Base-by-base conservation (phyloP, 2,329 filamentous ascomycete genomes). In the Colletotrichum aenigma region DNA sequence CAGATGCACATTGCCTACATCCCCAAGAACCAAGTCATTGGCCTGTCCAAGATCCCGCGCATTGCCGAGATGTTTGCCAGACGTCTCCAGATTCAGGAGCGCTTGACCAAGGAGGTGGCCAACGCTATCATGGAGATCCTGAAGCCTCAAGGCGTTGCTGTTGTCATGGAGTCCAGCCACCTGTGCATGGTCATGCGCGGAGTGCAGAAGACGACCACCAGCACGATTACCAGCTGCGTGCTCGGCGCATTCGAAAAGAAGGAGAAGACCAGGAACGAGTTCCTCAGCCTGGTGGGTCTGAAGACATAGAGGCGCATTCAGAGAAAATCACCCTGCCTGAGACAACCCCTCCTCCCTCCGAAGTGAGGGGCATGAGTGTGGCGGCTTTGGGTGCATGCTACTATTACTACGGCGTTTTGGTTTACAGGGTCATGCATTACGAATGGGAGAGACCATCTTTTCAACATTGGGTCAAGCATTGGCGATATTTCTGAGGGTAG, bases 1-100 rank as follows among this genome's bases (percentile, higher is more conserved):
- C 79, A 97, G 95, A 98, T 99, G 95, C 97, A 99, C 86, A 98
- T 99, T 80, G 97, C 96, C 74, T 99, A 99, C 86, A 98, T 99
- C 78, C 97, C 97, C 34, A 93, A 93, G 81, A 92, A 96, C 82
- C 93, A 96, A 75, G 96, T 99, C 68, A 95, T 99, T 77, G 97
- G 97, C 66, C 93, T 99, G 68, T 98, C 96, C 36, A 99, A 99
- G 85, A 91, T 99, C 66, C 96, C 96, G 30, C 94, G 97, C 77
- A 96, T 99, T 78, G 97, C 96, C 70, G 96, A 99, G 82, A 97
- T 99, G 95, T 99, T 98, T 86, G 94, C 94, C 64, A 94, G 97
- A 69, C 91, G 97, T 71, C 90, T 99, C 6, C 97, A 99, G 85
- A 96, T 99, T 66, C 97, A 99, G 87, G 97, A 99, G 84, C 93